These are phyloP conservation scores for Microascus cirrosus DNA, from an alignment of 2,329 filamentous ascomycete species.

Conservation along the genomic window DNA sequence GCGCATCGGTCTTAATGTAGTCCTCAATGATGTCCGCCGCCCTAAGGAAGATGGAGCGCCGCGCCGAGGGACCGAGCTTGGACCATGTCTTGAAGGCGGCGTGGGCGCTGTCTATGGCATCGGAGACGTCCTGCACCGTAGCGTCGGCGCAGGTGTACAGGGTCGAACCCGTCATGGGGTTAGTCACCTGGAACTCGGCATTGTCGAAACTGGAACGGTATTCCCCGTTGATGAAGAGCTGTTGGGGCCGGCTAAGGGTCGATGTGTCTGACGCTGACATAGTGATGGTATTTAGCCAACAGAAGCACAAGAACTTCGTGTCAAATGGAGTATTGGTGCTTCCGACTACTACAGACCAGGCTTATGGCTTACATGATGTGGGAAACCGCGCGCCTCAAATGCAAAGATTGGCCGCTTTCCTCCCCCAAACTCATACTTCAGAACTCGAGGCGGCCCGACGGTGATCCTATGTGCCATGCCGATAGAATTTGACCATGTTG, in stretches of 20 bases:
- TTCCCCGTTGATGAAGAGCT: conserved; percentile 14
- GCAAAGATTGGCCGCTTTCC: not conserved
- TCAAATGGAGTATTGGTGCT: conserved; percentile 14
- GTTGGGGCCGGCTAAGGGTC: not conserved
- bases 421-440: no score
- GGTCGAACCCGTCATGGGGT: conserved; percentile 26
- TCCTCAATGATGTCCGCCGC: conserved; percentile 47
- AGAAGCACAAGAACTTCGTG: not conserved
- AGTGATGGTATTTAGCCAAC: not conserved
- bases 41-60: conserved; percentile 50
- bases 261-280: not conserved
- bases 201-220: conserved; percentile 11
- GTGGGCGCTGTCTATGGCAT: conserved; percentile 35
- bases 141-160: conserved; percentile 45
- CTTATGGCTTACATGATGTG: no score
- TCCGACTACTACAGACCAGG: no score
- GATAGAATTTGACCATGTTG: not conserved
- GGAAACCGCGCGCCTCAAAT: no score
- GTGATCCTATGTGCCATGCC: not conserved
- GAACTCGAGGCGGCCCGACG: no score
- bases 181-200: conserved; percentile 14
- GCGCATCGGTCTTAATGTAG: conserved; percentile 27
- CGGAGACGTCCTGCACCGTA: conserved; percentile 38
- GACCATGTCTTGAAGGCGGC: conserved; percentile 52
- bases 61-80: conserved; percentile 38